Conservation (phyloP, 2,329 filamentous ascomycete genomes). For the Amphichorda felina region DNA sequence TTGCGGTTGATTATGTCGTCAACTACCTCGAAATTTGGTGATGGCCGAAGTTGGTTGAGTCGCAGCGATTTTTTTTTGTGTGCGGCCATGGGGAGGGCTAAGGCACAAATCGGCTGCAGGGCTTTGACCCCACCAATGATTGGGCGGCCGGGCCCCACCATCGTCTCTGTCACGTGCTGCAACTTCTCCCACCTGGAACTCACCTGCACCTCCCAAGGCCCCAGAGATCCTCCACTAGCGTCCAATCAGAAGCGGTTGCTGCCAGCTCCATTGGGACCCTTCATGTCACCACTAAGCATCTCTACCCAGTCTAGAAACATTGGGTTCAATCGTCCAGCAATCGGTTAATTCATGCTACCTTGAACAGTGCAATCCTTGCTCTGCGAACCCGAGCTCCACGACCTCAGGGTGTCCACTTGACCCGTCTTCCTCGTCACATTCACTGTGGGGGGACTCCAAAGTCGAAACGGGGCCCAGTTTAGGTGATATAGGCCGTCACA, state of each 20-base stretch:
- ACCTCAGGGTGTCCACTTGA: too few species aligned
- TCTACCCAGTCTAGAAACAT: too few species aligned
- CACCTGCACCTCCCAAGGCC: neutral
- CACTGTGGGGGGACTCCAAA: too few species aligned
- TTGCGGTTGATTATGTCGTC: slow-evolving; percentile 34
- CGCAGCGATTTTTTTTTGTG: slow-evolving; percentile 28
- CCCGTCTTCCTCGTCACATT: too few species aligned
- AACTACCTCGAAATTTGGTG: slow-evolving; percentile 28
- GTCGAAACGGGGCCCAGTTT: too few species aligned
- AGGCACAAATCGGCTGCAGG: slow-evolving; percentile 18
- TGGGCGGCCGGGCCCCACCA: slow-evolving; percentile 14
- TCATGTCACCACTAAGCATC: neutral
- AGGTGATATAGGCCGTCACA: too few species aligned
- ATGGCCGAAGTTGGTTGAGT: slow-evolving; percentile 25
- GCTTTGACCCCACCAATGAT: slow-evolving; percentile 23
- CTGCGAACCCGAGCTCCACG: too few species aligned
- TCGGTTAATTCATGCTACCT: neutral
- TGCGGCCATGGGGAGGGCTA: slow-evolving; percentile 27
- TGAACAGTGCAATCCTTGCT: neutral
- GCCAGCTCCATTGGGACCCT: neutral
- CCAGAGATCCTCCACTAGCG: neutral
- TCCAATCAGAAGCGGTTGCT: slow-evolving; percentile 11
- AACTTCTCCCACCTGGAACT: neutral
- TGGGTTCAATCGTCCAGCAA: neutral
- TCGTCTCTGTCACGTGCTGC: slow-evolving; percentile 8